Evolutionary conservation across 352 stramenopile genomes (phyloP), one percentile per base, ranked within the genome.

Genomic region (Peronospora farinosa): DNA sequence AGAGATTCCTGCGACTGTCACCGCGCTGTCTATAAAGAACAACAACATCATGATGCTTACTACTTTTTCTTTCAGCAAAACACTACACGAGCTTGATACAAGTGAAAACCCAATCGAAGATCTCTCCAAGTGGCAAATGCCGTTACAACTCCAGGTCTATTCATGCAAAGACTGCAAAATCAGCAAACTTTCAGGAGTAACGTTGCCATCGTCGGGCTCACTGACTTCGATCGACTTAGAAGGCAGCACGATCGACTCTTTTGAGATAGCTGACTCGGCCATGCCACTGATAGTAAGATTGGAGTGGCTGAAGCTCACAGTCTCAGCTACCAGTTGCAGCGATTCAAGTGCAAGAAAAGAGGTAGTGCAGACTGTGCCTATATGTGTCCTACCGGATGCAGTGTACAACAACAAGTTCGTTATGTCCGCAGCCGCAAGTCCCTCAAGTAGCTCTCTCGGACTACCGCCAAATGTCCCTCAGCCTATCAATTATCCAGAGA

Each of bases 341-440:
- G 62, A 75, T 28, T 35, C 46, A 5, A 62, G 21, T 36, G 66
- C 58, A 19, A 57, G 41, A 12, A 54, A 43, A 17, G 40, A 60
- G n/a, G 17, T 53, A 21, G n/a, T 71, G 5, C 47, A 55, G 40
- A 37, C 36, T 2, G 42, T 66, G 15, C 16, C 25, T n/a, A 16
- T 69, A 11, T 75, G 66, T 40, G 62, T 75, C n/a, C 39, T 75
- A 1, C 58, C 62, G 13, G 66, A 75, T 21, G 48, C 54, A 8
- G 32, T 60, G 0, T 75, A 65, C 52, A 65, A 65, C 23, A 51
- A 19, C 40, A 72, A 69, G 30, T 75, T 60, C 19, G 54, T 57
- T 2, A 47, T 60, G 10, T 40, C 57, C 27, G 38, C 21, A 19
- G 30, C 37, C 5, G 19, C 28, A 5, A 52, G 27, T 2, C 38